phyloP scores from a whole-genome alignment of 495 filamentous ascomycete species.

The Sporormia fimetaria region DNA sequence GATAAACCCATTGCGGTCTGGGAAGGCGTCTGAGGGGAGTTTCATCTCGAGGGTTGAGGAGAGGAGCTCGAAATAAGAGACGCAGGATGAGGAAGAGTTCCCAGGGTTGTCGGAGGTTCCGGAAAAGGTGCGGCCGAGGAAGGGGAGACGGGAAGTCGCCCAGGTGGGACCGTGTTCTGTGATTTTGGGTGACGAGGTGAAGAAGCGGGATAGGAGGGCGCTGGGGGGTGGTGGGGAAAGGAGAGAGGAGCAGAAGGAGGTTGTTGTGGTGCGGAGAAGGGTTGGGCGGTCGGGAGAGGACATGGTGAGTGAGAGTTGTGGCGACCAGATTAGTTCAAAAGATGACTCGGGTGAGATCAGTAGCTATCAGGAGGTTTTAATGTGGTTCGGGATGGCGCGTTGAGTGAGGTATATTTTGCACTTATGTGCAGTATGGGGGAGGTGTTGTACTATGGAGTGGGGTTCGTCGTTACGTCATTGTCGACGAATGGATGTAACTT shows the following conservation, averaged over 20 bases:
- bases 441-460: no score
- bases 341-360: no score
- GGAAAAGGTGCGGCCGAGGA: conserved; percentile 30
- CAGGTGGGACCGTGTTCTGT: conserved; percentile 34
- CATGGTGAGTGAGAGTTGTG: no score
- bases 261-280: conserved; percentile 2
- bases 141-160: conserved; percentile 30
- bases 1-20: conserved; percentile 26
- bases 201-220: conserved; percentile 5
- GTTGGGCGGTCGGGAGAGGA: no score
- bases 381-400: no score
- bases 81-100: no score
- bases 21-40: conserved; percentile 26
- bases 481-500: no score
- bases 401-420: no score
- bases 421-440: no score
- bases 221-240: conserved; percentile 8
- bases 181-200: conserved; percentile 24
- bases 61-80: conserved; percentile 31
- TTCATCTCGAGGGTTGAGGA: conserved; percentile 28
- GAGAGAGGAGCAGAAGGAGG: conserved; percentile 10
- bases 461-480: no score
- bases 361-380: no score
- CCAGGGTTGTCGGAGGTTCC: conserved; percentile 19
- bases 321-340: no score